Evolutionary conservation across 352 stramenopile genomes (phyloP), one percentile per base, ranked within the genome.

Genomic region (Plasmopara halstedii): DNA sequence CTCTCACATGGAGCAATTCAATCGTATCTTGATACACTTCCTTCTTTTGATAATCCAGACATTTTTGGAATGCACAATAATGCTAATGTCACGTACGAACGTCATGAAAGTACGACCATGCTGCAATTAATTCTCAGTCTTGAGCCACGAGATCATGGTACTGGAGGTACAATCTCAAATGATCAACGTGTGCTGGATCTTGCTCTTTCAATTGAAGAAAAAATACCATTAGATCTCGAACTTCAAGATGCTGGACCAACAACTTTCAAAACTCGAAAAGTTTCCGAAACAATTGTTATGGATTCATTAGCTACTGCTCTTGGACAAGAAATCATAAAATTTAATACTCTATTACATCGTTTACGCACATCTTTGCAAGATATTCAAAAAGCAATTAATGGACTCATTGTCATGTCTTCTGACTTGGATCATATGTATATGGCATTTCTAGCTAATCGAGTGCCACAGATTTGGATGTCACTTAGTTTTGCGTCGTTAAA

Each of bases 21-120:
- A 32, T 46, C 64, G 21, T 98, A 97, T 56, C 70, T 98, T 17
- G 52, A 74, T 19, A 37, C 61, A 14, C 64, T 98, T 1, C 93
- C 93, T 7, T 58, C 58, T 4, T 73, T 94, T 5, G 92, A 97
- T 47, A 86, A 90, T 42, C 91, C 93, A 0, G 89, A 97, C 64
- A 82, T 97, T 21, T 98, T 98, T 58, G 93, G 93, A 8, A 97
- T 98, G 92, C 91, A 98, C 62, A 85, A 96, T 59, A 98, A 98
- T 53, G 93, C 93, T 21, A 96, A 97, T 58, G 80, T 92, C 18
- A 97, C 88, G 7, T 98, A 94, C 60, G 92, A 97, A 39, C 79
- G 80, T 42, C 91, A 93, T 45, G 90, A 97, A 57, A 95, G 79
- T 25, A 56, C 73, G 21, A 80, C 72, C 21, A 94, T 98, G 65